Evolutionary conservation across 2,329 filamentous ascomycete genomes (phyloP).

Genomic region (Pseudofabraea citricarpa): DNA sequence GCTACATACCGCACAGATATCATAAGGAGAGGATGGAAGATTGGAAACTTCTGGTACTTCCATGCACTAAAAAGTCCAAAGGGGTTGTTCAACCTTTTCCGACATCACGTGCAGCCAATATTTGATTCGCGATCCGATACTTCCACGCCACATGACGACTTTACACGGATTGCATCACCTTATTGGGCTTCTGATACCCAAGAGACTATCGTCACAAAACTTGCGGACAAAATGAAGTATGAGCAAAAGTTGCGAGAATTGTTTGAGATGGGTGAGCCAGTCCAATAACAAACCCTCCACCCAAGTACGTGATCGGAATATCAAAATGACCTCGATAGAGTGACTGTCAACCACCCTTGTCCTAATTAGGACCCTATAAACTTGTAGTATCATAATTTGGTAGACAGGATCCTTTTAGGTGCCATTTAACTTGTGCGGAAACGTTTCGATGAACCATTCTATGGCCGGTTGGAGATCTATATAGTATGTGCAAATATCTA

Average conservation of each 20-base stretch:
- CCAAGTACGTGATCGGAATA: too few species aligned
- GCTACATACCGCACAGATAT: constrained; percentile 11
- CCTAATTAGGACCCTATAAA: too few species aligned
- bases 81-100: constrained; percentile 19
- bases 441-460: too few species aligned
- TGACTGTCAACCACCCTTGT: too few species aligned
- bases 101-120: constrained; percentile 16
- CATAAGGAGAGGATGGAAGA: constrained; percentile 18
- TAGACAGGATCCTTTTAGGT: too few species aligned
- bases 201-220: constrained; percentile 5
- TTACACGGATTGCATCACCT: constrained; percentile 6
- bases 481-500: too few species aligned
- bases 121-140: constrained; percentile 8
- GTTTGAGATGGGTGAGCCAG: too few species aligned
- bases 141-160: not conserved
- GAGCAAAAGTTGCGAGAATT: constrained; percentile 8
- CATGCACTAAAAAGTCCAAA: constrained; percentile 18
- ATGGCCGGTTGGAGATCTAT: too few species aligned
- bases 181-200: constrained; percentile 9
- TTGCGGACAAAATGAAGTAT: constrained; percentile 8
- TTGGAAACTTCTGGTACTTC: constrained; percentile 22
- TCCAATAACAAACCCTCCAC: too few species aligned
- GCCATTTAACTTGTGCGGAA: too few species aligned
- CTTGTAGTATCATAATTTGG: too few species aligned
- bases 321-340: too few species aligned